These are phyloP conservation scores for Beauveria sp. DNA, from an alignment of 2,329 filamentous ascomycete genomes.

Conservation along the genomic window DNA sequence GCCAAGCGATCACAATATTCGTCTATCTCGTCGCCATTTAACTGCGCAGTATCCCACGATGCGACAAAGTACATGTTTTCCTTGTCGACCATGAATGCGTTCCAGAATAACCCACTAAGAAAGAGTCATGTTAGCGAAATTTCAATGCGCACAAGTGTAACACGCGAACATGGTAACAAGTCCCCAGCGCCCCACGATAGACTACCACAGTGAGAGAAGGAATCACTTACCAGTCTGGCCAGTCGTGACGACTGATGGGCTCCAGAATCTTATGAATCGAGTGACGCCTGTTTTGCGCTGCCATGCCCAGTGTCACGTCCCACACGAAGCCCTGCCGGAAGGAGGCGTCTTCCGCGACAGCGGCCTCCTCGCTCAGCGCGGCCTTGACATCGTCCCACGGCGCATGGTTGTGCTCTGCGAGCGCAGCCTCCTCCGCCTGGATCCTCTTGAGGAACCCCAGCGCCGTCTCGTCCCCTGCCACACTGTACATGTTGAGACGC, in stretches of 20 bases:
- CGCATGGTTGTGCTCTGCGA: constrained; percentile 23
- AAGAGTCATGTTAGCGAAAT: neutral
- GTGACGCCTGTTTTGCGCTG: constrained; percentile 13
- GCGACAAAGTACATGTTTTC: constrained; percentile 28
- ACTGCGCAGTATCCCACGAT: constrained; percentile 34
- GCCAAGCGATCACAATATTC: constrained; percentile 23
- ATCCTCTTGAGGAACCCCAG: constrained; percentile 22
- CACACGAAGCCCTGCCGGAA: constrained; percentile 31
- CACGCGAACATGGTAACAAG: neutral
- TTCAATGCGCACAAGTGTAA: neutral
- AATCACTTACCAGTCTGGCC: constrained; percentile 29
- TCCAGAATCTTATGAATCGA: constrained; percentile 20
- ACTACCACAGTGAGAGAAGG: neutral
- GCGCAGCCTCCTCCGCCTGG: constrained; percentile 18
- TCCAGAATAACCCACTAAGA: constrained; percentile 30
- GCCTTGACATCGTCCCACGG: constrained; percentile 27
- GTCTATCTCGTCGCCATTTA: constrained; percentile 26
- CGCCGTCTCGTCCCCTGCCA: constrained; percentile 20
- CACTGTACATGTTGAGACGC: constrained; percentile 27
- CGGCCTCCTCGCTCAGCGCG: constrained; percentile 26
- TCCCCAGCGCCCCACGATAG: neutral
- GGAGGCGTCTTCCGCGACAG: constrained; percentile 24
- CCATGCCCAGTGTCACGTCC: constrained; percentile 28
- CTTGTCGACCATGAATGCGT: constrained; percentile 28
- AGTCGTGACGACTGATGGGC: constrained; percentile 27